Evolutionary conservation across 257 asterid species (phyloP), one percentile per base, ranked within the genome.

Genomic region (Ilex asprella): DNA sequence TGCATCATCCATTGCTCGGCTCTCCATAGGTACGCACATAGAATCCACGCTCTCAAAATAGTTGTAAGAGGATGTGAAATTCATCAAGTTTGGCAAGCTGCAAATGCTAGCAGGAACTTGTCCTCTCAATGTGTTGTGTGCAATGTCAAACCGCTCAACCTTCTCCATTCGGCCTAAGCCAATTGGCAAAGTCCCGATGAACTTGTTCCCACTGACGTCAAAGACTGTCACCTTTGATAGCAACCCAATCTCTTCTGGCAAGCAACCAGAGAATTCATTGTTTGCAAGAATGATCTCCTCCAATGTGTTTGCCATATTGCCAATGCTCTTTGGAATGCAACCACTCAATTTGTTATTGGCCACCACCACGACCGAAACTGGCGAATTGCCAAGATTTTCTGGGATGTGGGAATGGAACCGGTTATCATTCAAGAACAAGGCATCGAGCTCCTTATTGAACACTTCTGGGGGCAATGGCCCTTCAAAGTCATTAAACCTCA

Each of bases 401-500:
- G 94, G 94, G 13, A 85, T 81, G 55, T 11, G 54, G 0, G 87
- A 85, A 7, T 62, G 68, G 59, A 85, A 82, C 49, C 94, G 69
- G 39, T 85, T 85, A 58, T 67, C 57, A 57, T 85, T 85, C 75
- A 82, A 5, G 61, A 82, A 70, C 1, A 85, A 80, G 21, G 87
- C 89, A 39, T 85, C 94, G 2, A 85, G 77, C 1, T 66, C 55
- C 72, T 73, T 83, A 13, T 77, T 68, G 58, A 86, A 86, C 2
- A 86, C 32, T 32, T 51, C 71, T 1, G 77, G 52, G 1, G 99
- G 96, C 66, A 92, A 29, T 31, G 49, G 67, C 10, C 99, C 99
- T 56, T 92, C 99, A 27, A 92, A 92, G 47, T 92, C 88, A 12
- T 92, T 92, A 82, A 69, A 92, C 76, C 99, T 62, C 15, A 92